Evolutionary conservation across 1,284 basidiomycete genomes (phyloP).

Genomic region (Apiotrichum montevideense): DNA sequence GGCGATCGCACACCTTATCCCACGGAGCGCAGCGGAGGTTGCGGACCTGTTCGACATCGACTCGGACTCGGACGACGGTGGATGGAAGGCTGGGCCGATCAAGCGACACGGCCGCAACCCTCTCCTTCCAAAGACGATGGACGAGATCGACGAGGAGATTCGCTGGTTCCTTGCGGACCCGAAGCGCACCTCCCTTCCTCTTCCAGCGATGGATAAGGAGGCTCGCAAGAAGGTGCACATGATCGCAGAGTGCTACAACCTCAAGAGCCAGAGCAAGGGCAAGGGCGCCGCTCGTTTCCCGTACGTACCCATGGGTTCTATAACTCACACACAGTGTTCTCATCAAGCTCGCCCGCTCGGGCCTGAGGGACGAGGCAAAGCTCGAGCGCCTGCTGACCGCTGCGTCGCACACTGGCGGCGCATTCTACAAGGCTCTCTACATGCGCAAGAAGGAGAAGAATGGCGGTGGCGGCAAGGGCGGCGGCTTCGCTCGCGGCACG

Average conservation of each 20-base stretch:
- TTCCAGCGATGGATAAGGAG: conserved; percentile 70
- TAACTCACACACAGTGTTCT: conserved; percentile 55
- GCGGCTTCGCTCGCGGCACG: not conserved
- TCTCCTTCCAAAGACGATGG: conserved; percentile 15
- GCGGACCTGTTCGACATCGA: conserved; percentile 42
- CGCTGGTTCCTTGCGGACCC: conserved; percentile 60
- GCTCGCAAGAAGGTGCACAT: conserved; percentile 68
- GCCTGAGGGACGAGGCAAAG: conserved; percentile 47
- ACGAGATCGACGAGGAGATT: conserved; percentile 58
- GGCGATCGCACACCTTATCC: conserved; percentile 36
- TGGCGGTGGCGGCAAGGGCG: not conserved
- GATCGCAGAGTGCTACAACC: conserved; percentile 63
- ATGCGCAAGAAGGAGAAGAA: conserved; percentile 4
- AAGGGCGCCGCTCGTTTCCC: conserved; percentile 54
- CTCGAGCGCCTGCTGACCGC: conserved; percentile 53
- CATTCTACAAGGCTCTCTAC: conserved; percentile 44
- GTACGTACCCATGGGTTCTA: conserved; percentile 26
- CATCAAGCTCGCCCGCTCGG: conserved; percentile 57
- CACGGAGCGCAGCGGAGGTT: conserved; percentile 33
- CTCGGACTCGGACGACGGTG: conserved; percentile 18
- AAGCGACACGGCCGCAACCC: conserved; percentile 1
- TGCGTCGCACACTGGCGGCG: conserved; percentile 22
- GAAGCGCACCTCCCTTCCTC: conserved; percentile 54
- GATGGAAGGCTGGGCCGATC: conserved; percentile 9
- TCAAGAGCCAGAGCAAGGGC: conserved; percentile 72